Conservation (phyloP, 2,329 filamentous ascomycete genomes). For the Rasamsonia emersonii region DNA sequence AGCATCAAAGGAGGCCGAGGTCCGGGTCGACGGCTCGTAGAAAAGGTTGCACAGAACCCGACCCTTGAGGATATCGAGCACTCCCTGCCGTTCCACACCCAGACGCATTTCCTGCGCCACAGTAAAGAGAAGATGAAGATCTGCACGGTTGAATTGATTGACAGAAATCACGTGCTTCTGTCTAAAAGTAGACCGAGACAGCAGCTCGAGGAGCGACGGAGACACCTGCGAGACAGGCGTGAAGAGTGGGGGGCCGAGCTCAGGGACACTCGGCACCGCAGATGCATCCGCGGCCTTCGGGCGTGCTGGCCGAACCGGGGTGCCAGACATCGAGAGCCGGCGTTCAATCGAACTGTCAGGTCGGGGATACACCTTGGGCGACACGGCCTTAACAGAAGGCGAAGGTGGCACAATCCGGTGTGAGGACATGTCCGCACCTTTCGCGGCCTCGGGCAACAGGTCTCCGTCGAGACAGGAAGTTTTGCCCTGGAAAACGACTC, state of each 20-base stretch:
- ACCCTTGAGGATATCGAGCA: conserved; percentile 77
- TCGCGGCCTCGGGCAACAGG: conserved; percentile 46
- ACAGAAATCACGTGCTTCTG: conserved; percentile 86
- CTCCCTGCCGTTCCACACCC: conserved; percentile 84
- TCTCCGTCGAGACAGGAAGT: conserved; percentile 68
- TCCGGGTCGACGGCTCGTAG: conserved; percentile 94
- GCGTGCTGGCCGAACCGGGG: conserved; percentile 28
- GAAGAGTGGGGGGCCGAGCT: conserved; percentile 34
- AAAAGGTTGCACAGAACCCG: conserved; percentile 87
- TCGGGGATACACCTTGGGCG: conserved; percentile 30
- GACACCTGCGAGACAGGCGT: conserved; percentile 45
- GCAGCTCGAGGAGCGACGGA: conserved; percentile 57
- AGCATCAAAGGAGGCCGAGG: conserved; percentile 90
- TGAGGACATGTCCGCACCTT: conserved; percentile 68
- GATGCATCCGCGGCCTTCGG: conserved; percentile 17
- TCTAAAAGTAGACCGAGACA: conserved; percentile 79
- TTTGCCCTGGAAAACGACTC: conserved; percentile 66
- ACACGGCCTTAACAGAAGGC: conserved; percentile 47
- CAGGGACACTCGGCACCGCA: conserved; percentile 15
- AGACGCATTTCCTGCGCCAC: conserved; percentile 97
- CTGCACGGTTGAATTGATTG: conserved; percentile 75
- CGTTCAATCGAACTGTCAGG: conserved; percentile 29
- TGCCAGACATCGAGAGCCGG: conserved; percentile 28
- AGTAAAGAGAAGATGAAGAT: conserved; percentile 89
- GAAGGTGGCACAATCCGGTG: conserved; percentile 48